Base-by-base conservation (phyloP, 1,284 basidiomycete species). In the Neonothopanus nambi region DNA sequence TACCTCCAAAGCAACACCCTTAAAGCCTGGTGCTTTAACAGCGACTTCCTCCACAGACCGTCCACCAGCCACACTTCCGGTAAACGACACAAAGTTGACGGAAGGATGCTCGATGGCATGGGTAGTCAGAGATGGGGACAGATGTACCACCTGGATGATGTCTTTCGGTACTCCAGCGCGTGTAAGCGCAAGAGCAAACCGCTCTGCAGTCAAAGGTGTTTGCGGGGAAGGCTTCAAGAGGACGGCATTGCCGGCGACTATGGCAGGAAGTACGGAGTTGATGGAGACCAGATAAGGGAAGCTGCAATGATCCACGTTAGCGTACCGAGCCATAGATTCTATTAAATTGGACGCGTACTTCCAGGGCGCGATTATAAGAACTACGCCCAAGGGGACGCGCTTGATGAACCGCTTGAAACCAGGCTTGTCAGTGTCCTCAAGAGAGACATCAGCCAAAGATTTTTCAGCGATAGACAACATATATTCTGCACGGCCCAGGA, bases 161-260 rank as follows among this genome's bases (percentile, higher is more conserved):
- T 88, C 82, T 46, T 77, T 57, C 0, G 94, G 94, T 1, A 97
- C 81, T 7, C 93, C 93, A 0, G 92, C 93, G 3, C 76, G 73
- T 23, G 74, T 70, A 45, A 94, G 79, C 0, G 90, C 87, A 33
- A 76, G 67, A 2, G 84, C 81, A 60, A 98, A 82, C 18, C 91
- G 83, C 68, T 97, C 93, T 3, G 91, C 93, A 0, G 86, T 85
- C 40, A 93, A 72, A 24, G 95, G 95, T 0, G 95, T 97, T 68
- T 98, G 95, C 1, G 95, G 95, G 3, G 94, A 95, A 0, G 95
- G 94, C 70, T 98, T 98, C 66, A 98, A 76, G 46, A 98, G 71
- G 13, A 98, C 91, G 0, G 91, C 74, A 68, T 98, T 98, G 24
- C 95, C 93, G 5, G 92, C 84, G 36, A 96, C 76, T 56, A 98